Evolutionary conservation across 83 land plant species (phyloP), one percentile per base, ranked within the genome.

Genomic region (Thuja plicata): DNA sequence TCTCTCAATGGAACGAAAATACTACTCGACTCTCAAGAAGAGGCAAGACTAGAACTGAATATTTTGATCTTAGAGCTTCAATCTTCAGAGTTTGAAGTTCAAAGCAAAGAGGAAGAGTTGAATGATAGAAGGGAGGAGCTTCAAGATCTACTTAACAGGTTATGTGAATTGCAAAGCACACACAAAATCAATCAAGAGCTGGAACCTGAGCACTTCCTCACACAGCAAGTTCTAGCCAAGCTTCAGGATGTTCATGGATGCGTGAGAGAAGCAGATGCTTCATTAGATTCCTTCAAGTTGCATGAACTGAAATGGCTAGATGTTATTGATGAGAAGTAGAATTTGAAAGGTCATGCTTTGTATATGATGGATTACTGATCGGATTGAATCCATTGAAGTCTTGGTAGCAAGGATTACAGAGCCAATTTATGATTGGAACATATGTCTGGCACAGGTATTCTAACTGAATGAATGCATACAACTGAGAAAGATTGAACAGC

Each of bases 41-140:
- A 78, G 15, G 94, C 88, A 71, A 91, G 48, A 73, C 41, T 24
- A 7, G 93, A 92, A 74, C 34, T 90, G 15, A 91, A 90, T 17
- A 79, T 9, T 37, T 50, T 92, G 88, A 86, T 95, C 32, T 32
- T 91, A n/a, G 95, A 93, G 32, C 92, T 81, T 79, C 90, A 88
- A 50, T 82, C 89, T 38, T 60, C 70, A 27, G 62, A 90, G 32
- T 93, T 95, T 88, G 92, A 89, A 54, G 87, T 84, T 62, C 89
- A 89, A 45, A 85, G 92, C 86, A 92, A 91, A 73, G 91, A 89
- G 66, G 93, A 87, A 27, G 96, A 93, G 87, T 85, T 89, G 79
- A 87, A 73, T 16, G 41, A 88, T 15, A 60, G 88, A 37, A 92
- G 90, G 50, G 95, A 95, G 74, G 92, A 90, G 45, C 32, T 93